Base-by-base conservation (phyloP, 2,329 filamentous ascomycete species). In the Scytalidium sp. region DNA sequence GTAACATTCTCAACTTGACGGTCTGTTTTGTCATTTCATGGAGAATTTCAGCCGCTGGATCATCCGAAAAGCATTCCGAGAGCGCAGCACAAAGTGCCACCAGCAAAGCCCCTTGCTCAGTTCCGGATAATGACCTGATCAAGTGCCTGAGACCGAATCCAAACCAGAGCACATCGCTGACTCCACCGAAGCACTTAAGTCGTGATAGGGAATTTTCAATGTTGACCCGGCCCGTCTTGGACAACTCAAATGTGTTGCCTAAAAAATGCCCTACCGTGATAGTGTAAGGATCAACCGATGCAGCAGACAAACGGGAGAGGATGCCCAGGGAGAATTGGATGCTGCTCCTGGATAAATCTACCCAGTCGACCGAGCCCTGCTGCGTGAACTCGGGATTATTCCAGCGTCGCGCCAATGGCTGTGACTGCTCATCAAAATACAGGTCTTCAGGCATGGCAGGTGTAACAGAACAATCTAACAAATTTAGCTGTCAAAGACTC, bases 141-240 rank as follows among this genome's bases (percentile, higher is more conserved):
- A 60, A 39, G 44, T 58, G 54, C 36, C 57, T 56, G 15, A 58
- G 40, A 17, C 58, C 58, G 49, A 60, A 57, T 6, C 58, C 58
- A 43, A 59, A 56, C 56, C 56, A 59, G 11, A 60, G 20, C 13
- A 53, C 10, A 3, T 57, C 40, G 13, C 39, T 50, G 11, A 19
- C 10, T 4, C 45, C 29, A 2, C 41, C 47, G 11, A 47, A 40
- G 8, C 29, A 40, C 25, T 29, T 29, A 3, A 59, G 46, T 13
- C 46, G 46, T 19, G 21, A 15, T 19, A 56, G 11, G 11, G 49
- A 27, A 15, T 50, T 45, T 3, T 27, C 27, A 21, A 54, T 32
- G 2, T 47, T 29, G 19, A 46, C 47, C 45, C 51, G 47, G 6
- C 49, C 56, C 2, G 46, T 32, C 15, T 41, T 27, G 10, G 39